Evolutionary conservation across 148 eudicot species (phyloP).

Genomic region (Cornus controversa): DNA sequence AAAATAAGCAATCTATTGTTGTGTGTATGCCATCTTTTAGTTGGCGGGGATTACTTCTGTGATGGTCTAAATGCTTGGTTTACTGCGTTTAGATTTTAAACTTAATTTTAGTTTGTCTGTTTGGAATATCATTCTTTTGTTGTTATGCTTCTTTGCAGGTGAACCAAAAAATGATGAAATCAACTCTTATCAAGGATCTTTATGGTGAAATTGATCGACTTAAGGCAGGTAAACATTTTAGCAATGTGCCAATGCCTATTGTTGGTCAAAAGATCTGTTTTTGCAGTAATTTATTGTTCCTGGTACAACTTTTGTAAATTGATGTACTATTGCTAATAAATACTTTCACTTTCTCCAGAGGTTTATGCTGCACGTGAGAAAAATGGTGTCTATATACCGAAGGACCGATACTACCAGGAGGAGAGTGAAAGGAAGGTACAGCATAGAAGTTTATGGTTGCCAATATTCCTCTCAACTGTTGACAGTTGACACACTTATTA

Average conservation of each 20-base stretch:
- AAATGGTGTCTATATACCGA: conserved; percentile 82
- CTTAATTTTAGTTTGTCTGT: neutral
- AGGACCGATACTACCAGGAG: conserved; percentile 85
- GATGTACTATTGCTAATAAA: neutral
- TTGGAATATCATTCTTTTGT: neutral
- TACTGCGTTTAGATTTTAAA: neutral
- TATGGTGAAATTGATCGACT: conserved; percentile 90
- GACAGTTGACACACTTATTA: too few species aligned
- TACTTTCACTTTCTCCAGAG: conserved; percentile 40
- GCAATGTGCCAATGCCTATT: neutral
- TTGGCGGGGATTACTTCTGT: neutral
- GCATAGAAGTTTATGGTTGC: neutral
- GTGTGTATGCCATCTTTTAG: neutral
- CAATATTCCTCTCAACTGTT: neutral
- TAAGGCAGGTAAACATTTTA: conserved; percentile 53
- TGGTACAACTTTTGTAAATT: neutral
- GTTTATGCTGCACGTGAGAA: conserved; percentile 86
- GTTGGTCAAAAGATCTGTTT: neutral
- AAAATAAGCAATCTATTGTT: neutral
- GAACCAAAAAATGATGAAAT: conserved; percentile 94
- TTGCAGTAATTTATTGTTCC: neutral
- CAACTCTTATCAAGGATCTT: conserved; percentile 87
- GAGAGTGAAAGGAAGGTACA: conserved; percentile 78
- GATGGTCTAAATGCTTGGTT: neutral
- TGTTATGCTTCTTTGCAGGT: conserved; percentile 39